These are phyloP conservation scores for Podaxis pistillaris DNA, from an alignment of 768 basidiomycete genomes.

Conservation along the genomic window DNA sequence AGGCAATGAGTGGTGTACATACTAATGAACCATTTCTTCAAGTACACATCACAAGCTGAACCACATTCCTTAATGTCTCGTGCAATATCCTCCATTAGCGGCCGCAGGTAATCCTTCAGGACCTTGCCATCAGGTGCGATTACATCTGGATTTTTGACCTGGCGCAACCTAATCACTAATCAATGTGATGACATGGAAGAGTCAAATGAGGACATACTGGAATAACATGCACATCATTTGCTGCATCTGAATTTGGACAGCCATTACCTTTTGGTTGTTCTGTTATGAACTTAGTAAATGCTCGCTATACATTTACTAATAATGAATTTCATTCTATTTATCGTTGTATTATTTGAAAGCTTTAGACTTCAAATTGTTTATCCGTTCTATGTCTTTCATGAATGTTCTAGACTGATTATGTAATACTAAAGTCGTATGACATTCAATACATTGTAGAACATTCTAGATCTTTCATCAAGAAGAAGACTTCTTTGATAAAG, in stretches of 20 bases:
- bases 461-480: too few relatives aligned
- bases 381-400: too few relatives aligned
- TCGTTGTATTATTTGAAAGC: too few relatives aligned
- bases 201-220: constrained; percentile 30
- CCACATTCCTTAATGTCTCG: constrained; percentile 41
- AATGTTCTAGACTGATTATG: too few relatives aligned
- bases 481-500: too few relatives aligned
- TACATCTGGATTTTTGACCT: constrained; percentile 22
- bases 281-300: too few relatives aligned
- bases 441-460: too few relatives aligned
- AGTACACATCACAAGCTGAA: constrained; percentile 43
- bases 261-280: constrained; percentile 48
- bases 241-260: constrained; percentile 48
- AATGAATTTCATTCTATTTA: too few relatives aligned
- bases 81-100: constrained; percentile 28
- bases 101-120: constrained; percentile 29
- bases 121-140: constrained; percentile 30
- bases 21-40: constrained; percentile 42
- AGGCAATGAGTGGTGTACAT: constrained; percentile 11
- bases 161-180: constrained; percentile 25
- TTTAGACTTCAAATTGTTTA: too few relatives aligned
- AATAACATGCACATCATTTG: constrained; percentile 47
- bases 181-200: not conserved
- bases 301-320: too few relatives aligned
- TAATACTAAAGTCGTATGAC: too few relatives aligned